Evolutionary conservation across 208 protist species (phyloP), one percentile per base, ranked within the genome.

Genomic region (Porcisia hertigi): DNA sequence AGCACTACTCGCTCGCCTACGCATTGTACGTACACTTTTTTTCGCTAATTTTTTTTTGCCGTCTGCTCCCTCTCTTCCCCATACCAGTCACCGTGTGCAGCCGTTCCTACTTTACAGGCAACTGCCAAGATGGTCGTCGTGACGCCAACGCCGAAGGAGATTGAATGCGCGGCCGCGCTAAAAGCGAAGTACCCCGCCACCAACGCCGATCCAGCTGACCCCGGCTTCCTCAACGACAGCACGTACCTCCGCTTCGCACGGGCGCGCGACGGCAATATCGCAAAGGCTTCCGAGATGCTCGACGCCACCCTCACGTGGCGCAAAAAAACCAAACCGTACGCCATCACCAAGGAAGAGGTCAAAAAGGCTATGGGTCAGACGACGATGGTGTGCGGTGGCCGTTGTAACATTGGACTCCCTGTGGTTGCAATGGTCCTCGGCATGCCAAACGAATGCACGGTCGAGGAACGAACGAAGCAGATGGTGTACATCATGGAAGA

Each of bases 201-300:
- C 58, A 14, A 69, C 49, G 8, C 86, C 0, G 81, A 79, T 69
- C n/a, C 76, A 5, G 75, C 70, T 5, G 88, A 87, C 55, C 82
- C 89, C 54, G 58, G 75, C 58, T 95, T 93, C 66, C 73, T 95
- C 36, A 60, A 45, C 49, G 83, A 71, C 18, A 83, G 76, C 53
- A 93, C 91, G 6, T 93, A 93, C 66, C 76, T 93, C 0, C 87
- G 88, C 80, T 95, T 93, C 67, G 80, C 87, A 9, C 83, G 88
- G 3, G 86, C 87, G 12, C 79, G 83, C 41, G 76, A 92, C 23
- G 81, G 75, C 16, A 57, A 95, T 71, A 23, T 71, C 7, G 66
- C 73, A 16, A 90, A 90, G 66, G 86, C 91, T 2, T 60, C 62
- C 0, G 77, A 76, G 60, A 83, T 91, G 85, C 77, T 95, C 14